Base-by-base conservation (phyloP, 306 rosid genomes). In the barrel medic (Medicago truncatula) region DNA sequence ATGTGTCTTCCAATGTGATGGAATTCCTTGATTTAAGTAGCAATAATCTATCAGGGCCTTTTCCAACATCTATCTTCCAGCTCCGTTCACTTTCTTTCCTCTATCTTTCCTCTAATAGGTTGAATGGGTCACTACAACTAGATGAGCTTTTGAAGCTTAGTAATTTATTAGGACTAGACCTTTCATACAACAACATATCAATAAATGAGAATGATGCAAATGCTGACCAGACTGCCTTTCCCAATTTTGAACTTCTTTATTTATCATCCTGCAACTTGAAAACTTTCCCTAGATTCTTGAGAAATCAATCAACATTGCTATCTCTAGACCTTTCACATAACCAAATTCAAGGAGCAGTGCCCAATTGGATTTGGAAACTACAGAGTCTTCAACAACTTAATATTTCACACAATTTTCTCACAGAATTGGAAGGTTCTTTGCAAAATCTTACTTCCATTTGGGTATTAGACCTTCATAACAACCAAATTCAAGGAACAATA, bases 181-280 rank as follows among this genome's bases (percentile, higher is more conserved):
- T 90, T 77, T 88, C 91, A 25, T 16, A 25, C 80, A 88, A 85
- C 68, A 53, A 70, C 9, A 17, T 88, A 59, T 68, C 18, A 9
- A 3, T 43, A 4, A 43, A 11, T 3, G 49, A 0, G 49, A 11
- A 10, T 43, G 14, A 3, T 10, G 3, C 13, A 11, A 11, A 43
- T 43, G 5, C 1, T 3, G 14, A 43, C 0, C 4, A 4, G 2
- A 3, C 49, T 43, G 4, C 15, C 6, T 11, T 43, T 43, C 49
- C 3, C 0, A 66, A 0, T 3, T 81, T 1, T 5, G 2, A 3
- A 17, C 14, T 16, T 64, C 86, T 31, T 9, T 39, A 70, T 0
- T 63, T 90, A 31, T 86, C 77, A 14, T 74, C 84, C 15, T 58
- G 88, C 50, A 73, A 68, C 1, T 34, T 90, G 64, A 34, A 11